Percentiles rank a stretch among this genome's conserved stretches.
phyloP scores from a whole-genome alignment of 352 stramenopile species.

The Blastocystis hominis region DNA sequence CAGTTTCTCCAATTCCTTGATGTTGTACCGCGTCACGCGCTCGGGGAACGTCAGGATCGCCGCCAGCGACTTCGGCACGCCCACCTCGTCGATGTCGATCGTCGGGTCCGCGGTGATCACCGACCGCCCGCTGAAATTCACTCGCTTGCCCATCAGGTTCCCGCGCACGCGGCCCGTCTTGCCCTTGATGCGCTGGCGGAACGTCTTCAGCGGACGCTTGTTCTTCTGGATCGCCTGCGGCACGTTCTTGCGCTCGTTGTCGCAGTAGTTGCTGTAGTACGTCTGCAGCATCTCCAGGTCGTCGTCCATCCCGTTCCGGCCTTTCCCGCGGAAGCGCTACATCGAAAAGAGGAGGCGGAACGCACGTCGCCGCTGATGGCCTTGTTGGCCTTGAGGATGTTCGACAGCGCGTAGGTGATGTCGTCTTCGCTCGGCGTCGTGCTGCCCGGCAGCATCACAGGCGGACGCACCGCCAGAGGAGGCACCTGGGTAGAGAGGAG shows the following conservation, averaged over 20 bases:
- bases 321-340: conserved; percentile 84
- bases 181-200: conserved; percentile 80
- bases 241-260: conserved; percentile 91
- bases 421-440: conserved; percentile 87
- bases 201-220: conserved; percentile 91
- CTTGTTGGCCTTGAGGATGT: conserved; percentile 92
- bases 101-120: conserved; percentile 99
- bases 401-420: conserved; percentile 90
- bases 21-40: conserved; percentile 96
- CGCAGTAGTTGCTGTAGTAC: conserved; percentile 80
- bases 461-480: conserved; percentile 90
- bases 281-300: conserved; percentile 72
- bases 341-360: conserved; percentile 68
- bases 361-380: conserved; percentile 23
- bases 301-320: conserved; percentile 79
- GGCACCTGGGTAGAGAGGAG: conserved; percentile 62
- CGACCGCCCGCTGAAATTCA: conserved; percentile 95
- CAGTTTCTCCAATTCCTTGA: conserved; percentile 82
- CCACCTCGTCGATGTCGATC: conserved; percentile 89
- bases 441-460: conserved; percentile 80
- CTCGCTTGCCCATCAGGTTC: conserved; percentile 99
- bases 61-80: conserved; percentile 90
- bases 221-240: conserved; percentile 87
- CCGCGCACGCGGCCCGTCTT: conserved; percentile 96
- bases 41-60: conserved; percentile 96